phyloP scores from a whole-genome alignment of 805 yeast genomes.

The Yarrowia divulgata region DNA sequence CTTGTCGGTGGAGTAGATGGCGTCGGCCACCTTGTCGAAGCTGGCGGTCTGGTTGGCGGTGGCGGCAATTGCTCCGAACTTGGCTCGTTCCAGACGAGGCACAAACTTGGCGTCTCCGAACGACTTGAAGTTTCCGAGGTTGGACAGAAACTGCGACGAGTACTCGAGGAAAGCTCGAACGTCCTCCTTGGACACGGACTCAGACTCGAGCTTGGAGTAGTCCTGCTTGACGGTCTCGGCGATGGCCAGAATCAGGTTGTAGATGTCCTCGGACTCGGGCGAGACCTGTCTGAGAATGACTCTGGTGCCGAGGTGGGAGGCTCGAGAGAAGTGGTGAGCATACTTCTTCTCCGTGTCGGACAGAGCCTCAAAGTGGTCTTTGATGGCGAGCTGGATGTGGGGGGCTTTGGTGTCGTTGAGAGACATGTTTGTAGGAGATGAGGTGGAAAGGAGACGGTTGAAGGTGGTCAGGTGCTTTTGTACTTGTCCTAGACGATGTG shows the following conservation, averaged over 20 bases:
- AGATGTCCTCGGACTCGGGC: slow-evolving; percentile 78
- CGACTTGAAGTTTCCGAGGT: slow-evolving; percentile 79
- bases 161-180: slow-evolving; percentile 62
- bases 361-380: slow-evolving; percentile 70
- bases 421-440: slow-evolving; percentile 18
- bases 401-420: slow-evolving; percentile 66
- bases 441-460: slow-evolving; percentile 11
- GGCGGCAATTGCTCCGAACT: slow-evolving; percentile 60
- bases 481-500: slow-evolving; percentile 38
- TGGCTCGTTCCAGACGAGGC: slow-evolving; percentile 62
- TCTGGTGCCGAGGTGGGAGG: slow-evolving; percentile 83
- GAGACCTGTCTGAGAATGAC: slow-evolving; percentile 82
- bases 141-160: slow-evolving; percentile 67
- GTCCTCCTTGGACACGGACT: slow-evolving; percentile 50
- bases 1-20: slow-evolving; percentile 59
- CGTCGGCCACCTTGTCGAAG: slow-evolving; percentile 49
- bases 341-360: slow-evolving; percentile 67
- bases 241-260: slow-evolving; percentile 68
- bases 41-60: slow-evolving; percentile 52
- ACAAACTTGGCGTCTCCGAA: slow-evolving; percentile 89
- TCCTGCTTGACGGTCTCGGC: slow-evolving; percentile 62
- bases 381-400: slow-evolving; percentile 71
- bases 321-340: slow-evolving; percentile 84
- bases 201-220: slow-evolving; percentile 61
- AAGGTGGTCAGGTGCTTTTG: slow-evolving; percentile 26